A percentile compares a stretch with the other conserved stretches of the same genome.
Evolutionary conservation across 148 eudicot species (phyloP).

Genomic region (Talinum fruticosum): DNA sequence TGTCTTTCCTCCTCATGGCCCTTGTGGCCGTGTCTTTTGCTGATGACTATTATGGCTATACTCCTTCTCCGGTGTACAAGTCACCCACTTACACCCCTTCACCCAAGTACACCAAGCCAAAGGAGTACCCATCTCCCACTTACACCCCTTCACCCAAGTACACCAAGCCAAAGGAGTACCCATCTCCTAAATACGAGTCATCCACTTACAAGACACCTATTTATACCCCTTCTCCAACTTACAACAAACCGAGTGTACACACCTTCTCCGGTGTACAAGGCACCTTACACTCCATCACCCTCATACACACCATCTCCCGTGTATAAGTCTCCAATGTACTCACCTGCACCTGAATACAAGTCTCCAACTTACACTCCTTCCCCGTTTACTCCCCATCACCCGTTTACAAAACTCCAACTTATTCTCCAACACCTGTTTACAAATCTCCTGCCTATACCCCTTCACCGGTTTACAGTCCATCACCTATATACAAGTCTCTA

Average conservation of each 20-base stretch:
- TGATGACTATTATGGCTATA: constrained; percentile 8
- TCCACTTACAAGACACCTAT: too few relatives aligned
- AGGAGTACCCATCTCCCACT: too few relatives aligned
- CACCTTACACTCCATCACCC: constrained; percentile 8
- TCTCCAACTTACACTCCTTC: not conserved
- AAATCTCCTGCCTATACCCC: not conserved
- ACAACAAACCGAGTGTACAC: not conserved
- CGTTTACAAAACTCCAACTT: not conserved
- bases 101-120: too few relatives aligned
- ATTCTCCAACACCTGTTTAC: not conserved
- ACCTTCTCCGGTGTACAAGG: not conserved
- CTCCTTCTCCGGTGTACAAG: not conserved
- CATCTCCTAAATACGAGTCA: too few relatives aligned
- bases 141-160: not conserved
- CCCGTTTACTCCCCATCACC: not conserved
- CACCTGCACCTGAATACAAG: not conserved
- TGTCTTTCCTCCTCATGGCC: constrained; percentile 3
- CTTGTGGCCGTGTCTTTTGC: constrained; percentile 10
- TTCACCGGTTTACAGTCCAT: not conserved
- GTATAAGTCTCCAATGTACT: not conserved
- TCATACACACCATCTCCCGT: constrained; percentile 6
- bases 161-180: too few relatives aligned
- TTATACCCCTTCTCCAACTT: not conserved
- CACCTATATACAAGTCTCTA: not conserved
- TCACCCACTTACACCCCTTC: too few relatives aligned